Conservation (phyloP, 257 asterid species). For the Ligustrum vulgare region DNA sequence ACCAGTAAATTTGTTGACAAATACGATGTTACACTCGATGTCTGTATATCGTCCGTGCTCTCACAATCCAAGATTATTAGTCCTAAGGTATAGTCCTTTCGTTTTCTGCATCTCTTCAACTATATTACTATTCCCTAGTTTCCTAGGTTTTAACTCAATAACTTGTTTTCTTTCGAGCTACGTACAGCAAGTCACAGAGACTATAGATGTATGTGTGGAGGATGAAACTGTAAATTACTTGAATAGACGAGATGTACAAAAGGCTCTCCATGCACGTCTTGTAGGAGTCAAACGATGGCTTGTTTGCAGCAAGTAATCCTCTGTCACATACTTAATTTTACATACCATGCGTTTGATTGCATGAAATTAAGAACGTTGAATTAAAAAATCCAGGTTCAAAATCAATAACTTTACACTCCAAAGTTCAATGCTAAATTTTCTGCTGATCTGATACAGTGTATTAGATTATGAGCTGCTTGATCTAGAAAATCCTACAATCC, state of each 20-base stretch:
- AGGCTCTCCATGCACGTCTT: slow-evolving; percentile 6
- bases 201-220: slow-evolving; percentile 10
- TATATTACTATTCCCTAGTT: too few species aligned
- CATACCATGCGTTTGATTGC: background rate
- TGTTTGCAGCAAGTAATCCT: background rate
- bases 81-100: background rate
- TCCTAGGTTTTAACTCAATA: background rate
- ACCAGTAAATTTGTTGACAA: background rate
- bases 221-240: background rate
- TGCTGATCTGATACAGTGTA: slow-evolving; percentile 40
- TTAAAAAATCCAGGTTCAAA: background rate
- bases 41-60: background rate
- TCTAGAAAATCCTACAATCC: slow-evolving; percentile 67
- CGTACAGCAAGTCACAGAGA: slow-evolving; percentile 2
- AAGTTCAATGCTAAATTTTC: background rate
- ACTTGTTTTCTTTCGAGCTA: background rate
- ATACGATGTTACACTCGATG: slow-evolving; percentile 10
- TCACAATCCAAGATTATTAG: background rate
- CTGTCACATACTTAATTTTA: background rate
- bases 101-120: background rate
- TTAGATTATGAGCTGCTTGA: slow-evolving; percentile 73
- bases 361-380: background rate
- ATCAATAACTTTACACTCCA: too few species aligned
- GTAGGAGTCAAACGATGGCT: background rate
- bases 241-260: slow-evolving; percentile 6